These are phyloP conservation scores for Sporothrix variecibatus DNA, from an alignment of 2,329 filamentous ascomycete genomes.

Conservation along the genomic window DNA sequence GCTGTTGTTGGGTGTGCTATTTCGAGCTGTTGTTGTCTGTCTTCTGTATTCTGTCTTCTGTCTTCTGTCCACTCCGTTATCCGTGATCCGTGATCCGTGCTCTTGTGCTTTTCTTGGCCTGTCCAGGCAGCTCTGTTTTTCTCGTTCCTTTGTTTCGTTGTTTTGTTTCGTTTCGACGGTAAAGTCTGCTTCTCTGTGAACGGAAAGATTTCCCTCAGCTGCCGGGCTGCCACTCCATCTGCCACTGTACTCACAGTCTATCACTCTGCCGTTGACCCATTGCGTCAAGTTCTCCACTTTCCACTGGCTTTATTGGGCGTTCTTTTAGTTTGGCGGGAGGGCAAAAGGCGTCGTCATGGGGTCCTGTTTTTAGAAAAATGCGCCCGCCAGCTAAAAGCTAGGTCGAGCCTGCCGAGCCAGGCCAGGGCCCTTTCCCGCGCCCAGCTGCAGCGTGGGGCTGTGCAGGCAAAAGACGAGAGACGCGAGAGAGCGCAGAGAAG, in stretches of 20 bases:
- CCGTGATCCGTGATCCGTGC: too few species aligned
- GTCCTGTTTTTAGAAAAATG: conserved; percentile 14
- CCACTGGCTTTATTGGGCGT: background rate
- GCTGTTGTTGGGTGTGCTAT: background rate
- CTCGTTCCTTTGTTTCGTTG: too few species aligned
- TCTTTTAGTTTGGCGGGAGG: background rate
- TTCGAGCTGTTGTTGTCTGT: too few species aligned
- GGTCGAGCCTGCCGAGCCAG: too few species aligned
- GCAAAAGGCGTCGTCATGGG: conserved; percentile 3
- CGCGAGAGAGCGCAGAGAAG: background rate
- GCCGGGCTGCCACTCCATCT: background rate
- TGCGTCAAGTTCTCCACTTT: background rate
- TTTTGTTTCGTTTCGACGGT: too few species aligned
- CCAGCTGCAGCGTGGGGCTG: background rate
- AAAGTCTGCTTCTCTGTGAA: background rate
- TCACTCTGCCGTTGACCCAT: background rate
- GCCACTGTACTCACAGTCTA: background rate
- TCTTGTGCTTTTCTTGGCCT: too few species aligned
- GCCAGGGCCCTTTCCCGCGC: background rate
- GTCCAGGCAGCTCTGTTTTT: too few species aligned
- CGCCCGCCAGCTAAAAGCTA: background rate
- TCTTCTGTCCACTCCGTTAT: too few species aligned
- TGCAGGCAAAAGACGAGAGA: background rate
- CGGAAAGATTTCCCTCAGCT: background rate
- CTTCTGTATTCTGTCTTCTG: too few species aligned